These are phyloP conservation scores for Mycena olivaceomarginata DNA, from an alignment of 768 basidiomycete species.

Conservation along the genomic window DNA sequence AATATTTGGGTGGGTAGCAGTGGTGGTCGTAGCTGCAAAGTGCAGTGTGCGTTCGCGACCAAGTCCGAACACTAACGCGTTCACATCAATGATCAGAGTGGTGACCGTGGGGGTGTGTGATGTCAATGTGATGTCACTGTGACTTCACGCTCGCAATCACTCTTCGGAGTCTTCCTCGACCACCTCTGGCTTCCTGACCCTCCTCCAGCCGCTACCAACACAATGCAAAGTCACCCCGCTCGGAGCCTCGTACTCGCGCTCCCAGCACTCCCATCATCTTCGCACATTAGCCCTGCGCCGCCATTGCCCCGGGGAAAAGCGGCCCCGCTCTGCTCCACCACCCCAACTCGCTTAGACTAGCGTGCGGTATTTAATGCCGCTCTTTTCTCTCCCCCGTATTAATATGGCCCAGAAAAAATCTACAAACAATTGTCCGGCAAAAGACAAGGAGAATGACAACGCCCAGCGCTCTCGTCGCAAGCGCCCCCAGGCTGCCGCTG, in stretches of 20 bases:
- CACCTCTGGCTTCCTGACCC: not conserved
- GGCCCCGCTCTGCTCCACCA: not conserved
- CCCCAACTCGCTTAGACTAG: not conserved
- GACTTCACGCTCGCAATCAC: not conserved
- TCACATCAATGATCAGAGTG: constrained; percentile 1
- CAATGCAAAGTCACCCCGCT: too few species aligned
- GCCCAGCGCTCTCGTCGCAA: too few species aligned
- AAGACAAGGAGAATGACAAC: too few species aligned
- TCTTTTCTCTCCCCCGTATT: too few species aligned
- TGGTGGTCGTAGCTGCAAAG: too few species aligned
- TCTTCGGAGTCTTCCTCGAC: not conserved
- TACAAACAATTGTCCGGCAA: too few species aligned
- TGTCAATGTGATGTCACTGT: not conserved
- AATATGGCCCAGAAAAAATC: too few species aligned
- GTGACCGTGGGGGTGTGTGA: constrained; percentile 19
- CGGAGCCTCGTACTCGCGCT: too few species aligned
- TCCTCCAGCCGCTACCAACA: not conserved
- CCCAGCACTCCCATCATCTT: too few species aligned
- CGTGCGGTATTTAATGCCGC: too few species aligned
- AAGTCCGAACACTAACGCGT: not conserved
- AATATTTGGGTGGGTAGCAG: not conserved
- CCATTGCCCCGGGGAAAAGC: not conserved
- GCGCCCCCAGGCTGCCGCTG: too few species aligned
- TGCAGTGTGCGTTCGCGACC: not conserved
- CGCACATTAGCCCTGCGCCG: too few species aligned